A percentile compares a stretch with the other conserved stretches of the same genome.
phyloP scores from a whole-genome alignment of 345 rosid genomes.

The Laguncularia racemosa region DNA sequence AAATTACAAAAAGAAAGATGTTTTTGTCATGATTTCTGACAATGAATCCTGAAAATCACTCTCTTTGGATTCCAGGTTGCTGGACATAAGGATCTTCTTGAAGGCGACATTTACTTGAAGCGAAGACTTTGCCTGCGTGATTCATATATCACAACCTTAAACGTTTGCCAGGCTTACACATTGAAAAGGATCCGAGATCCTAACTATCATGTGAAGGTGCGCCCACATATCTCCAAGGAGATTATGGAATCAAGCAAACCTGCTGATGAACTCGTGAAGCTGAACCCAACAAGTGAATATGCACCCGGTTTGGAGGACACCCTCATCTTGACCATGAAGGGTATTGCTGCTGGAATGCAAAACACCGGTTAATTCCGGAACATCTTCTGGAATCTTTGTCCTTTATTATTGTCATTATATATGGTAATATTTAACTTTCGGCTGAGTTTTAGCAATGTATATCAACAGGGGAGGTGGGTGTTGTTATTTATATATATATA shows the following conservation, averaged over 20 bases:
- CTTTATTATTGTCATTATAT: not conserved
- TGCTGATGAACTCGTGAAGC: constrained; percentile 61
- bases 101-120: constrained; percentile 91
- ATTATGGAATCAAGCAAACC: constrained; percentile 66
- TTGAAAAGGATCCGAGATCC: constrained; percentile 85
- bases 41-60: not conserved
- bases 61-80: constrained; percentile 49
- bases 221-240: constrained; percentile 88
- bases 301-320: constrained; percentile 96
- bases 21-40: not conserved
- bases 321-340: constrained; percentile 97
- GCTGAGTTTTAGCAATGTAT: too few species aligned
- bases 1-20: too few species aligned
- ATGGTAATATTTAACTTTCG: too few species aligned
- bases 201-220: constrained; percentile 55
- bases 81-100: constrained; percentile 91
- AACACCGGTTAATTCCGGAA: constrained; percentile 62
- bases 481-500: too few species aligned
- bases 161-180: constrained; percentile 92
- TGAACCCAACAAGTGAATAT: constrained; percentile 80
- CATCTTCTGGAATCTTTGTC: not conserved
- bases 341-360: constrained; percentile 91
- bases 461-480: too few species aligned
- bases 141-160: constrained; percentile 92
- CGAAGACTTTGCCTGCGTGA: constrained; percentile 92